These are phyloP conservation scores for Backusella parvicylindrica DNA, from an alignment of 192 early-diverging fungal genomes.

Conservation along the genomic window DNA sequence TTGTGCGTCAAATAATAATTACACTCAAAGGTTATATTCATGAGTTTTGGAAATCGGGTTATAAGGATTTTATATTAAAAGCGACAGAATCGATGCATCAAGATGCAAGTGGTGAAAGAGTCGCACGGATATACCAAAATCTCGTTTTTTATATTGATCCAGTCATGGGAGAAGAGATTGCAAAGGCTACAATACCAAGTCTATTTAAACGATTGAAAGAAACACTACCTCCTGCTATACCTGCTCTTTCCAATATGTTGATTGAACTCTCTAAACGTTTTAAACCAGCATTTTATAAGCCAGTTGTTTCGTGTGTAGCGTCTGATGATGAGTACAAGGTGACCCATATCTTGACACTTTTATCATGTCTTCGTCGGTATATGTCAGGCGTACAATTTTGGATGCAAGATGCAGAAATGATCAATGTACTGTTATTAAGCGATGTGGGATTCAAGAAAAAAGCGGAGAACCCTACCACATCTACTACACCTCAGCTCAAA, in stretches of 20 bases:
- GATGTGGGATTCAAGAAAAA: slow-evolving; percentile 40
- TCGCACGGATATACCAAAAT: slow-evolving; percentile 15
- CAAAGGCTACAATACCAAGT: slow-evolving; percentile 38
- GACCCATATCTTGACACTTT: slow-evolving; percentile 35
- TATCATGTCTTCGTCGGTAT: slow-evolving; percentile 40
- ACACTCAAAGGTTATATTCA: slow-evolving; percentile 21
- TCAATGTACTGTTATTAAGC: slow-evolving; percentile 49
- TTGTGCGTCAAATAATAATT: background rate
- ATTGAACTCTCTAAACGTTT: slow-evolving; percentile 34
- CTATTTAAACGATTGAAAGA: slow-evolving; percentile 43
- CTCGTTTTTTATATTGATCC: slow-evolving; percentile 25
- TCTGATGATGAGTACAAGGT: slow-evolving; percentile 43
- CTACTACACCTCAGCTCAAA: background rate
- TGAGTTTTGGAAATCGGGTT: slow-evolving; percentile 32
- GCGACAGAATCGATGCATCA: slow-evolving; percentile 19
- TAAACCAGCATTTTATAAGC: slow-evolving; percentile 44
- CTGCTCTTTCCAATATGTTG: slow-evolving; percentile 36
- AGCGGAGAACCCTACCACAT: background rate
- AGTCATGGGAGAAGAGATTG: slow-evolving; percentile 32
- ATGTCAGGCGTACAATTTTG: slow-evolving; percentile 48
- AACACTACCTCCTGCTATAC: slow-evolving; percentile 34
- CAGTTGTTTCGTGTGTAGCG: slow-evolving; percentile 52
- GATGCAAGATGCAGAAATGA: slow-evolving; percentile 55
- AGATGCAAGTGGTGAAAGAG: slow-evolving; percentile 11
- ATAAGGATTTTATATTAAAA: slow-evolving; percentile 12